Base-by-base conservation (phyloP, 805 yeast genomes). In the Clavispora fructus region DNA sequence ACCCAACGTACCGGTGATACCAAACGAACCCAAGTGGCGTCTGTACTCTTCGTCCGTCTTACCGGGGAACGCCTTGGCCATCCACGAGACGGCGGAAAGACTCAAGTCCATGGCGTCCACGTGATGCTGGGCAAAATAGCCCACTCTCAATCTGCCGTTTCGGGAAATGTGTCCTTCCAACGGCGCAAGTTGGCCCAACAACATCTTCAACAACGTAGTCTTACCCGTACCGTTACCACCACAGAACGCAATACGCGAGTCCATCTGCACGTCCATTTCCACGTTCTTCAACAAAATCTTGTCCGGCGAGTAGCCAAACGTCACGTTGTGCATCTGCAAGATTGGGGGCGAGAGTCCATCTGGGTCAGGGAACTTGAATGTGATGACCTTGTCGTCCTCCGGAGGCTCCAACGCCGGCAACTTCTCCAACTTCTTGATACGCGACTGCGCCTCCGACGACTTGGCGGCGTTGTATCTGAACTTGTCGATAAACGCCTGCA, bases 211-310 rank as follows among this genome's bases (percentile, higher is more conserved):
- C 51, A 94, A 73, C 3, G 99, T 94, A 10, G 99, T 91, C 67
- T 94, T 94, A 86, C 99, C 99, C 62, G 97, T 88, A 73, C 99
- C 99, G 64, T 94, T 94, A 49, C 97, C 98, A 78, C 99, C 99
- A 49, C 94, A 96, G 49, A 94, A 75, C 0, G 98, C 99, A 58
- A 94, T 87, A 65, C 99, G 79, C 1, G 97, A 90, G 59, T 91
- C 87, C 87, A 92, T 75, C 66, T 88, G 96, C 45, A 94, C 88
- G 55, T 89, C 95, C 50, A 94, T 66, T 55, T 91, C 96, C 37
- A 91, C 97, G 56, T 88, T 73, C 28, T 77, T 75, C 52, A 92
- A 69, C 48, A 91, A 67, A 28, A 88, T 69, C 46, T 81, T 82
- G 3, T 73, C 71, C 7, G 85, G 82, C 41, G 71, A 67, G 65